Base-by-base conservation (phyloP, 352 stramenopile species). In the Globisporangium echinulatum region DNA sequence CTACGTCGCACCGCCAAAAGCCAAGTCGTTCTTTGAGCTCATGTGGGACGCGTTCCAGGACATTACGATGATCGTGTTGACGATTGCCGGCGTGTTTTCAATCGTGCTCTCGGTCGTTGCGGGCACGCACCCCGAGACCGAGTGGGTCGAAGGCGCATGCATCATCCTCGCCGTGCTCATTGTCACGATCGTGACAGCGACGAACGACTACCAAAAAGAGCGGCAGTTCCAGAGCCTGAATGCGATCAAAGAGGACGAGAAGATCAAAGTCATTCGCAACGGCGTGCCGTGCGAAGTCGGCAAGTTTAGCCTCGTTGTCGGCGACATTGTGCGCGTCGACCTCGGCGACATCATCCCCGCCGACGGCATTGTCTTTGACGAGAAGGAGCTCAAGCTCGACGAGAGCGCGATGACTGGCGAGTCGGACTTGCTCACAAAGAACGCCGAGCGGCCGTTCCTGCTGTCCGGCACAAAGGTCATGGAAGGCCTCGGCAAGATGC, bases 121-220 rank as follows among this genome's bases (percentile, higher is more conserved):
- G 47, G 74, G 79, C 39, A 67, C 85, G n/a, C 70, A 86, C 61
- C 58, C 56, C 7, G 68, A 80, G 52, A 85, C 75, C 8, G 77
- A 66, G 3, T 97, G 88, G 88, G 88, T 97, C 14, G 87, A 97
- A 65, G 89, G 88, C 61, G 72, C 79, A 38, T 93, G 86, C 64
- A 98, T 98, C 66, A 72, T 97, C 10, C 61, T 96, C 11, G 85
- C 90, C 37, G 83, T 97, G 47, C 54, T 96, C 8, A 74, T 98
- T 13, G 90, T 97, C 6, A 88, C 86, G 5, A 72, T 84, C 15
- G 86, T 98, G 8, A 94, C 88, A 37, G 88, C 88, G 40, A 60
- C 82, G 38, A 96, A 96, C 60, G 88, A 98, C 64, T 96, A 96
- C 65, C 82, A 88, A 67, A 96, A 97, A 70, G 87, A 97, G 61